Conservation (phyloP, 352 stramenopile genomes). For the Globisporangium camurandrum region DNA sequence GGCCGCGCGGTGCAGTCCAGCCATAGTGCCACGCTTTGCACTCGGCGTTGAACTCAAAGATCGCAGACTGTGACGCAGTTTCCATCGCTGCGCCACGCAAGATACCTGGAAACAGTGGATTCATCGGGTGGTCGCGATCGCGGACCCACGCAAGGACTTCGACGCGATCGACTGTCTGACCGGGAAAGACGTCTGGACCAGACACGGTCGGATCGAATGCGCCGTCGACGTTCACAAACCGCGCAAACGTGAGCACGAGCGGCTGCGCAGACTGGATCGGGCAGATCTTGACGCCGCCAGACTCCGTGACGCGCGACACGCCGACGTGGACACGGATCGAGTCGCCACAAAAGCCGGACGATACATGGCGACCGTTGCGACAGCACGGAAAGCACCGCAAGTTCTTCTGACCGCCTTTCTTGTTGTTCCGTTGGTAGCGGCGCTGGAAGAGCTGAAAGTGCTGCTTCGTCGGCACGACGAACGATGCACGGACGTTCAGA, state of each 20-base stretch:
- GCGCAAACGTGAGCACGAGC: slow-evolving; percentile 55
- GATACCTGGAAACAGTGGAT: slow-evolving; percentile 69
- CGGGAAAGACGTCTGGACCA: slow-evolving; percentile 62
- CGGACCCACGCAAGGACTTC: slow-evolving; percentile 57
- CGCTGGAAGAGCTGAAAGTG: slow-evolving; percentile 72
- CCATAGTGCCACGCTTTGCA: slow-evolving; percentile 88
- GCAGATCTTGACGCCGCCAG: slow-evolving; percentile 75
- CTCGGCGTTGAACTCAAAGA: slow-evolving; percentile 86
- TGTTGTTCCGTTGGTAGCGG: slow-evolving; percentile 87
- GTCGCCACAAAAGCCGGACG: slow-evolving; percentile 80
- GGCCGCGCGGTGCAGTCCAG: slow-evolving; percentile 69
- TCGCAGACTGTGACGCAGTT: slow-evolving; percentile 64
- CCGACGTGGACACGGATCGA: slow-evolving; percentile 78
- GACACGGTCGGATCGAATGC: slow-evolving; percentile 63
- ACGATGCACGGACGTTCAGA: slow-evolving; percentile 70
- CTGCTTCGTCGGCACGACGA: slow-evolving; percentile 73
- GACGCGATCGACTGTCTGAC: slow-evolving; percentile 67
- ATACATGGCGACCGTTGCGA: slow-evolving; percentile 72
- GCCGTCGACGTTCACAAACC: slow-evolving; percentile 68
- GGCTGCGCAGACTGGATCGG: slow-evolving; percentile 51
- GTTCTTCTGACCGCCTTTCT: slow-evolving; percentile 87
- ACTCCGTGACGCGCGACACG: slow-evolving; percentile 66
- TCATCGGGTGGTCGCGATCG: slow-evolving; percentile 71
- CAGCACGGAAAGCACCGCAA: slow-evolving; percentile 84
- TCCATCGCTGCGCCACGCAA: slow-evolving; percentile 72